Conservation (phyloP, 306 rosid species). For the Quercus berberidifolia region DNA sequence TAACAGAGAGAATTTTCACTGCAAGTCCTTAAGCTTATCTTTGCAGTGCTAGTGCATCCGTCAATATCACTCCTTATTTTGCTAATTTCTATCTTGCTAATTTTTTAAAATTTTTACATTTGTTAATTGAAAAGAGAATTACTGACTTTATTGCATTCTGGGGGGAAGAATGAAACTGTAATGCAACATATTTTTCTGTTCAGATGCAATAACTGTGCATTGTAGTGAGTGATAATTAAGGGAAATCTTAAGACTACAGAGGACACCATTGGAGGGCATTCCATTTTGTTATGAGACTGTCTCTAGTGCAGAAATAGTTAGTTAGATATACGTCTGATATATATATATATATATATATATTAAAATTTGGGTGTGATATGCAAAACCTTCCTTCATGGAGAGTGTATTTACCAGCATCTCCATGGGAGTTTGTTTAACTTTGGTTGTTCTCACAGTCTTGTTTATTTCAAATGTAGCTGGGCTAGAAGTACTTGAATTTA, state of each 20-base stretch:
- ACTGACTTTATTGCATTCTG: background rate
- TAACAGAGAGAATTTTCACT: background rate
- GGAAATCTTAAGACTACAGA: background rate
- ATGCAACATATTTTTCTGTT: too few relatives aligned
- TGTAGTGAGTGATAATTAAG: background rate
- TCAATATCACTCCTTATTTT: background rate
- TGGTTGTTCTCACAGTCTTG: background rate
- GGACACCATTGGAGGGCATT: background rate
- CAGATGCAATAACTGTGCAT: too few relatives aligned
- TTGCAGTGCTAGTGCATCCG: background rate
- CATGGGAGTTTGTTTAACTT: background rate
- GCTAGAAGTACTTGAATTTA: background rate
- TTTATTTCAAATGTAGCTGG: background rate
- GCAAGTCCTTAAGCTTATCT: background rate
- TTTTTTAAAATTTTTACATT: background rate
- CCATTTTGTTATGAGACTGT: background rate
- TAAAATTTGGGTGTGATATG: too few relatives aligned
- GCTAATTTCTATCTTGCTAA: background rate
- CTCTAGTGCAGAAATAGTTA: background rate
- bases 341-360: background rate
- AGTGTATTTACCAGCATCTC: background rate
- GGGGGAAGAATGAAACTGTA: background rate
- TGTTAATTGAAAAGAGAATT: background rate
- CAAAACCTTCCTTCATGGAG: background rate
- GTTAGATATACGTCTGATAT: background rate